A percentile compares a stretch with the other conserved stretches of the same genome.
Conservation (phyloP, 352 stramenopile species). For the Pythium rishiriense region DNA sequence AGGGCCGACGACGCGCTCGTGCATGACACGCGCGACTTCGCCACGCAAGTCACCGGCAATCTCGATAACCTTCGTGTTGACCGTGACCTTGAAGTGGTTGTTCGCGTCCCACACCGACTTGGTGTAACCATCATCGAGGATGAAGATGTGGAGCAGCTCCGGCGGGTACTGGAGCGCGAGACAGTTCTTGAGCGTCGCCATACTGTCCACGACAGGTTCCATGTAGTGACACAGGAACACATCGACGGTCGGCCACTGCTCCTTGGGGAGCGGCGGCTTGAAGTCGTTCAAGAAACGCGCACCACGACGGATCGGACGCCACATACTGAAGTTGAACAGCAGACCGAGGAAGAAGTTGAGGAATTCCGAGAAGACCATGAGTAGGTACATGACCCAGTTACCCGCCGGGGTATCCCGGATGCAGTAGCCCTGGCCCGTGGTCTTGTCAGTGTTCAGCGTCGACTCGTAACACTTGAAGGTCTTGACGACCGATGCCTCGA, state of each 20-base stretch:
- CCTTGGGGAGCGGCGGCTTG: conserved; percentile 86
- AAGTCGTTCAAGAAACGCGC: conserved; percentile 90
- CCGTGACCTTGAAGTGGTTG: conserved; percentile 89
- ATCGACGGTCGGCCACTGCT: conserved; percentile 88
- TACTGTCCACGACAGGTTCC: conserved; percentile 83
- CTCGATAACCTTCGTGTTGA: conserved; percentile 91
- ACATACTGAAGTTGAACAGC: conserved; percentile 92
- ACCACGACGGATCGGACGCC: conserved; percentile 85
- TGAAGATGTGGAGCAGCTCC: conserved; percentile 84
- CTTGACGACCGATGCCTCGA: conserved; percentile 52
- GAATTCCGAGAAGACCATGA: conserved; percentile 88
- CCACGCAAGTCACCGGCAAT: conserved; percentile 78
- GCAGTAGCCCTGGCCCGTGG: conserved; percentile 73
- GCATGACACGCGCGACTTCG: conserved; percentile 82
- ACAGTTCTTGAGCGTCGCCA: conserved; percentile 87
- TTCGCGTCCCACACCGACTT: conserved; percentile 89
- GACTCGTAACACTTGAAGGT: conserved; percentile 53
- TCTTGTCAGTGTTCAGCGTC: conserved; percentile 68
- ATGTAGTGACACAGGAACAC: conserved; percentile 91
- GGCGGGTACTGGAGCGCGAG: conserved; percentile 86
- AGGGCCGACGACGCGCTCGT: conserved; percentile 82
- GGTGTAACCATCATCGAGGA: conserved; percentile 90
- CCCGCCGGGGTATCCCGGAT: conserved; percentile 63
- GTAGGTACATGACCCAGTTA: conserved; percentile 82
- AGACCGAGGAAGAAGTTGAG: conserved; percentile 87